phyloP scores from a whole-genome alignment of 2,329 filamentous ascomycete genomes.

The Penicillium brasilianum region DNA sequence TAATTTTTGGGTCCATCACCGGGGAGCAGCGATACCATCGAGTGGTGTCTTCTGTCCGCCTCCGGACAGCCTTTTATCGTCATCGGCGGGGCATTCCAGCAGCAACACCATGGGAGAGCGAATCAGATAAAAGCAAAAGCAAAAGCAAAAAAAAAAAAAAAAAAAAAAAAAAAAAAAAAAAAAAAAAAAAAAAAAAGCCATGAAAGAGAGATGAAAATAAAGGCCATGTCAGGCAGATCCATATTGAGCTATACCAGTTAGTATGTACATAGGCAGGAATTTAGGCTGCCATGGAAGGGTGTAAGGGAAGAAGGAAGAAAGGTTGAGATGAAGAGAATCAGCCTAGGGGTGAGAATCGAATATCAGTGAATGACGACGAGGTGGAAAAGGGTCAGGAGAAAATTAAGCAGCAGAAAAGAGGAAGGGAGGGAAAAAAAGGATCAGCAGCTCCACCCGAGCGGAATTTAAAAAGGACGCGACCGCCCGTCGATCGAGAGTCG shows the following conservation, averaged over 20 bases:
- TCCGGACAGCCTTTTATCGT: constrained; percentile 40
- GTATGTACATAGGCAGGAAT: not conserved
- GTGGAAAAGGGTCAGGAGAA: not conserved
- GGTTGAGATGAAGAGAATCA: not conserved
- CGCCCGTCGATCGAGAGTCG: constrained; percentile 16
- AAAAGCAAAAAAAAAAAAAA: not conserved
- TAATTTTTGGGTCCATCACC: constrained; percentile 56
- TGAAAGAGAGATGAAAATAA: not conserved
- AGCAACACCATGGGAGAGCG: not conserved
- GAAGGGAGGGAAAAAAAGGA: constrained; percentile 23
- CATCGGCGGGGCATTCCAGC: constrained; percentile 21
- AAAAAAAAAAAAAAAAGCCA: not conserved
- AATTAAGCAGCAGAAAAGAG: not conserved
- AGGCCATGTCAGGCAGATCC: not conserved
- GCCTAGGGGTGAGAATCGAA: not conserved
- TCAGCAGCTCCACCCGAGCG: constrained; percentile 15
- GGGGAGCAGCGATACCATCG: constrained; percentile 36
- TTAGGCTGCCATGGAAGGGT: not conserved
- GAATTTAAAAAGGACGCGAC: constrained; percentile 46
- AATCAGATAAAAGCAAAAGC: not conserved
- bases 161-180: not conserved
- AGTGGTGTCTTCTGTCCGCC: constrained; percentile 37
- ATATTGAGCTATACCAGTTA: not conserved
- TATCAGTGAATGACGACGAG: too few relatives aligned
- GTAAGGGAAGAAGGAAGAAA: not conserved